phyloP scores from a whole-genome alignment of 2,329 filamentous ascomycete species.

The Microascus cirrosus region DNA sequence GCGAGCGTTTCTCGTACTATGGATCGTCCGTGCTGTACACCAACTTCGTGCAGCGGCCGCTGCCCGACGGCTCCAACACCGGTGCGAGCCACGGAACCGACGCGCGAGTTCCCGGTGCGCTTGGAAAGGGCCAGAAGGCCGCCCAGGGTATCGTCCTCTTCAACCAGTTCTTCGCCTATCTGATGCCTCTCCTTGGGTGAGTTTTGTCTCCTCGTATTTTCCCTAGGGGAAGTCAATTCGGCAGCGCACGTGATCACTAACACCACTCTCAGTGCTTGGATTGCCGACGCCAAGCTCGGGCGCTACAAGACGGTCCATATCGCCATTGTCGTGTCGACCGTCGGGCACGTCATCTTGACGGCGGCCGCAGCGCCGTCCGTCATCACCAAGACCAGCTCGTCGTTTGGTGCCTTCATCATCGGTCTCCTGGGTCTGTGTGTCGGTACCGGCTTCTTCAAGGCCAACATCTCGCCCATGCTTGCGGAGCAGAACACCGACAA shows the following conservation, averaged over 20 bases:
- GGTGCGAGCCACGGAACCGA: slow-evolving; percentile 29
- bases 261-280: slow-evolving; percentile 24
- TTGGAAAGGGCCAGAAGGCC: slow-evolving; percentile 47
- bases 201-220: slow-evolving; percentile 11
- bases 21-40: slow-evolving; percentile 59
- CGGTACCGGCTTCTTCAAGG: slow-evolving; percentile 73
- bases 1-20: slow-evolving; percentile 71
- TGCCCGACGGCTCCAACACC: slow-evolving; percentile 41
- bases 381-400: slow-evolving; percentile 42
- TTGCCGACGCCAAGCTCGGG: slow-evolving; percentile 61
- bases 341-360: slow-evolving; percentile 57
- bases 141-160: slow-evolving; percentile 36
- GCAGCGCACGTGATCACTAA: background rate
- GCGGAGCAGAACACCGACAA: slow-evolving; percentile 57
- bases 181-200: slow-evolving; percentile 46
- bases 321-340: slow-evolving; percentile 51
- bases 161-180: slow-evolving; percentile 51
- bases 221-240: background rate
- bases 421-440: slow-evolving; percentile 44
- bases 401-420: slow-evolving; percentile 58
- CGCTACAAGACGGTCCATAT: slow-evolving; percentile 64
- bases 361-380: slow-evolving; percentile 52
- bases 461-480: slow-evolving; percentile 63
- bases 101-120: slow-evolving; percentile 33
- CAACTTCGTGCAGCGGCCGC: slow-evolving; percentile 48